Conservation (phyloP, 2,329 filamentous ascomycete species). For the Arachnopeziza araneosa region DNA sequence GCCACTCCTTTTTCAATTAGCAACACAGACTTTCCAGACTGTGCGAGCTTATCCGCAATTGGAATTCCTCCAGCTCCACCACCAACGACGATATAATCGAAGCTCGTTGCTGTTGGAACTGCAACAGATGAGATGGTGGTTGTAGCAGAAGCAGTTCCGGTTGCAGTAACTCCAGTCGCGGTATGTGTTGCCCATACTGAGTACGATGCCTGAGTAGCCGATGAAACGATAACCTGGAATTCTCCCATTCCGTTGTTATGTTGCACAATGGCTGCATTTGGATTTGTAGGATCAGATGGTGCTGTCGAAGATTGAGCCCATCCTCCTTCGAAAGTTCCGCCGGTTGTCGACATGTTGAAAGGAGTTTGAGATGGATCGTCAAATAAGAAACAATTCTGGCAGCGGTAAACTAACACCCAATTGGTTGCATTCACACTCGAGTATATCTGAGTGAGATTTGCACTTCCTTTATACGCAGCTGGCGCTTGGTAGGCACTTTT, state of each 20-base stretch:
- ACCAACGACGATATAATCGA: constrained; percentile 51
- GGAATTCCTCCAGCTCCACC: constrained; percentile 48
- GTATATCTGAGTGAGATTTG: constrained; percentile 55
- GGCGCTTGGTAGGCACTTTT: constrained; percentile 52
- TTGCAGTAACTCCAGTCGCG: constrained; percentile 19
- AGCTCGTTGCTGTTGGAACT: constrained; percentile 40
- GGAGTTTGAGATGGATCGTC: constrained; percentile 42
- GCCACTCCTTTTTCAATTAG: constrained; percentile 56
- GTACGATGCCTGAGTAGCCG: constrained; percentile 37
- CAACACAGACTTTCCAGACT: constrained; percentile 59
- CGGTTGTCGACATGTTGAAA: constrained; percentile 38
- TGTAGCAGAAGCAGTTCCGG: constrained; percentile 24
- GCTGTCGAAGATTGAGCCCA: constrained; percentile 46
- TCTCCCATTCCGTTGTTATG: constrained; percentile 52
- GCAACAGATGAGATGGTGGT: constrained; percentile 31
- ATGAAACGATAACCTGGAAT: constrained; percentile 42
- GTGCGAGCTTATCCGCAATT: constrained; percentile 53
- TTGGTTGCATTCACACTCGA: constrained; percentile 50
- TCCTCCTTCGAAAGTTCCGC: constrained; percentile 43
- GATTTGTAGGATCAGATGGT: constrained; percentile 36
- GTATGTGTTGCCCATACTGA: constrained; percentile 29
- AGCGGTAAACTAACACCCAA: constrained; percentile 61
- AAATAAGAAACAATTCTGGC: constrained; percentile 52
- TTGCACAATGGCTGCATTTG: constrained; percentile 42
- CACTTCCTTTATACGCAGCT: constrained; percentile 53